Percentiles rank a stretch among this genome's conserved stretches.
These are phyloP conservation scores for Byssoonygena ceratinophila DNA, from an alignment of 2,329 filamentous ascomycete species.

Conservation along the genomic window DNA sequence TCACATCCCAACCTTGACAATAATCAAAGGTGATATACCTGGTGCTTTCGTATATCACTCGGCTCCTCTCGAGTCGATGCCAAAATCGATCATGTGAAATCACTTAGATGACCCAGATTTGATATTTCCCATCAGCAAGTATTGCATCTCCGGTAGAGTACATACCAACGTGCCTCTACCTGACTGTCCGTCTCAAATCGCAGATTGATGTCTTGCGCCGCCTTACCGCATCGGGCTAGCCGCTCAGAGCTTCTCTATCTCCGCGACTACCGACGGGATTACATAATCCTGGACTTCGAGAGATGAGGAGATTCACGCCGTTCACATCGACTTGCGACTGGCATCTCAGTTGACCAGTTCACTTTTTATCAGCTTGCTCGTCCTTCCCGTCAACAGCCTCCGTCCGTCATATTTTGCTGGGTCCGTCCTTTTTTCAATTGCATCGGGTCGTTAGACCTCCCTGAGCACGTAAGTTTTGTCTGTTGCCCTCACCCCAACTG, in stretches of 20 bases:
- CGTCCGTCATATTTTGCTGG: background rate
- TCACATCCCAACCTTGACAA: too few species aligned
- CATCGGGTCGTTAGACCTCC: background rate
- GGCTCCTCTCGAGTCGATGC: too few species aligned
- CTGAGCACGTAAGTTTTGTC: background rate
- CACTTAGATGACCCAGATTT: too few species aligned
- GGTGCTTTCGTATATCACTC: too few species aligned
- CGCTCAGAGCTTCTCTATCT: too few species aligned
- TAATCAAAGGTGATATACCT: too few species aligned
- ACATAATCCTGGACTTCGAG: background rate
- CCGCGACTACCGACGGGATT: background rate
- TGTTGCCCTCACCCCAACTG: background rate
- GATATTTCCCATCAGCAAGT: too few species aligned
- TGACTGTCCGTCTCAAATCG: too few species aligned
- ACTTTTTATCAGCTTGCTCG: background rate
- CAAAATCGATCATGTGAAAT: too few species aligned
- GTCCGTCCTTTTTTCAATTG: background rate
- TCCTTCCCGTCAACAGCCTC: background rate
- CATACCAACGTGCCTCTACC: too few species aligned
- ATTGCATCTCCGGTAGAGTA: too few species aligned
- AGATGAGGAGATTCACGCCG: background rate
- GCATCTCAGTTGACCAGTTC: background rate
- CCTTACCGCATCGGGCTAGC: slow-evolving; percentile 1
- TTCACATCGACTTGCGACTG: background rate
- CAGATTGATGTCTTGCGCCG: background rate